phyloP scores from a whole-genome alignment of 768 basidiomycete genomes.

The Suillus occidentalis region DNA sequence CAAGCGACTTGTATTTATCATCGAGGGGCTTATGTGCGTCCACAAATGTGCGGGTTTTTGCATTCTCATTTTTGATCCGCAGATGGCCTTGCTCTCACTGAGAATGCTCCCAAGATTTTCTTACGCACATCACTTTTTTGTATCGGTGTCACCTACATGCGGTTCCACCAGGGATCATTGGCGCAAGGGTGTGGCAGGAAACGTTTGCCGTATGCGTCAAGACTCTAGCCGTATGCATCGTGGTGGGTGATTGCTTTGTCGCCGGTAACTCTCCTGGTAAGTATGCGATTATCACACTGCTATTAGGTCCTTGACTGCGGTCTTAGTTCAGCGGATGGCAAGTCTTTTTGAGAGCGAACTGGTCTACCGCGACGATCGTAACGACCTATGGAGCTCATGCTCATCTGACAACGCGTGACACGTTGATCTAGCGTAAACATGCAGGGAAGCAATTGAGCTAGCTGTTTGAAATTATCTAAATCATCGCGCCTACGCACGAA shows the following conservation, averaged over 20 bases:
- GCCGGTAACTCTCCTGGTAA: not conserved
- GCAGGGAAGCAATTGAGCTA: no score
- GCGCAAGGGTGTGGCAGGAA: not conserved
- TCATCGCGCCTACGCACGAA: no score
- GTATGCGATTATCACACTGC: not conserved
- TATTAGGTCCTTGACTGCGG: not conserved
- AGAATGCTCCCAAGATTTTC: not conserved
- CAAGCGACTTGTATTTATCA: not conserved
- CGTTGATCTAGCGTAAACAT: no score
- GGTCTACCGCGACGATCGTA: not conserved
- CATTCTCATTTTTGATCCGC: not conserved
- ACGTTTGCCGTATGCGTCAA: not conserved
- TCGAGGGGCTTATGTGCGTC: not conserved
- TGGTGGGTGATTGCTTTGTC: not conserved
- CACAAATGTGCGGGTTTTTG: not conserved
- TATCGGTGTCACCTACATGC: not conserved
- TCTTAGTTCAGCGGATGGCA: not conserved
- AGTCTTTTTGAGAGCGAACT: not conserved
- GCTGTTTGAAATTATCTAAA: no score
- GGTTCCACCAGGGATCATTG: not conserved
- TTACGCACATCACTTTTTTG: not conserved
- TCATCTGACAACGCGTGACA: no score
- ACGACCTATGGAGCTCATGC: no score
- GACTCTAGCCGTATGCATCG: not conserved
- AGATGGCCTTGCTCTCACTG: not conserved